A percentile compares a stretch with the other conserved stretches of the same genome.
Evolutionary conservation across 345 rosid genomes (phyloP).

Genomic region (Cochlearia excelsa): DNA sequence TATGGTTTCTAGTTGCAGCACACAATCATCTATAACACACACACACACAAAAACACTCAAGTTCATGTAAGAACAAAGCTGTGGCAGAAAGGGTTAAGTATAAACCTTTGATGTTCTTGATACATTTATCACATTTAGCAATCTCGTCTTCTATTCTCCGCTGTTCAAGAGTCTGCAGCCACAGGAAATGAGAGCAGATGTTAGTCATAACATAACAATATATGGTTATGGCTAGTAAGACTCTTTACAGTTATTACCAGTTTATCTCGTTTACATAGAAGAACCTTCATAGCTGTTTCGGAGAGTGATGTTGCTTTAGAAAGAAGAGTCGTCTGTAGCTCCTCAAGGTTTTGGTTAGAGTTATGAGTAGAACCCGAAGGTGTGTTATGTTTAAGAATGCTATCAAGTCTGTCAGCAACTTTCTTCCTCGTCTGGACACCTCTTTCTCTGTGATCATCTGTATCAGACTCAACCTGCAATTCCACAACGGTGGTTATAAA

Average conservation of each 20-base stretch:
- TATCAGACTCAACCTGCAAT: conserved; percentile 27
- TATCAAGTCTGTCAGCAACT: conserved; percentile 17
- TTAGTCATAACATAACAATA: not conserved
- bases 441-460: conserved; percentile 34
- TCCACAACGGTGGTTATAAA: conserved; percentile 9
- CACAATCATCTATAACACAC: conserved; percentile 43
- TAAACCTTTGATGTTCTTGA: conserved; percentile 50
- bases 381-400: not conserved
- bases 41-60: conserved; percentile 28
- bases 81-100: not conserved
- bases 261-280: conserved; percentile 55
- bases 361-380: conserved; percentile 24
- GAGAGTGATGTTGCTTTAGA: conserved; percentile 46
- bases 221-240: conserved; percentile 5
- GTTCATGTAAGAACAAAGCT: conserved; percentile 13
- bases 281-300: conserved; percentile 49
- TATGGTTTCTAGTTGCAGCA: conserved; percentile 46
- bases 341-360: conserved; percentile 41
- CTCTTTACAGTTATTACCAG: conserved; percentile 44
- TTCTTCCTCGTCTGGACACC: conserved; percentile 29
- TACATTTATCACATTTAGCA: conserved; percentile 53
- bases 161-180: conserved; percentile 60
- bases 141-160: conserved; percentile 63
- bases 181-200: conserved; percentile 9
- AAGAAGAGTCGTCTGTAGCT: conserved; percentile 35